phyloP scores from a whole-genome alignment of 768 basidiomycete genomes.

The Psilocybe azurescens region DNA sequence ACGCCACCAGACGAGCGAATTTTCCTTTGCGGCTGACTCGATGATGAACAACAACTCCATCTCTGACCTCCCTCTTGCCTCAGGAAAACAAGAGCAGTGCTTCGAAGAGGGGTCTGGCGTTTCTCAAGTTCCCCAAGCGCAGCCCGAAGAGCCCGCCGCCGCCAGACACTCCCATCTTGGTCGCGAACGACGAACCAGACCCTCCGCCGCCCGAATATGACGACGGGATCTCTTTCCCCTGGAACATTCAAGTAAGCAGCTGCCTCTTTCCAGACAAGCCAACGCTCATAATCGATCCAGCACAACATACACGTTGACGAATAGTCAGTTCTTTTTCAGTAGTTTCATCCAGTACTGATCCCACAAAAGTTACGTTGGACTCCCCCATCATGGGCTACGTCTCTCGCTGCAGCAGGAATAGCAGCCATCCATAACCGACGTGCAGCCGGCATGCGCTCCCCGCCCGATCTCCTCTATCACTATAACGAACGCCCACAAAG shows the following conservation, averaged over 20 bases:
- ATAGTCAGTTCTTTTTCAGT: slow-evolving; percentile 46
- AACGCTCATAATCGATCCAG: slow-evolving; percentile 34
- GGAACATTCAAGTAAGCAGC: slow-evolving; percentile 71
- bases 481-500: slow-evolving; percentile 41
- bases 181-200: slow-evolving; percentile 26
- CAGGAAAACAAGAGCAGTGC: slow-evolving; percentile 26
- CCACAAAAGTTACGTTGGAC: slow-evolving; percentile 59
- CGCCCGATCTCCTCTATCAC: slow-evolving; percentile 35
- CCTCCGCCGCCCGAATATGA: slow-evolving; percentile 45
- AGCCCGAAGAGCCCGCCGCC: slow-evolving; percentile 33
- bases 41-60: slow-evolving; percentile 10
- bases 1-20: slow-evolving; percentile 36
- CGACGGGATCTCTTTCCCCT: slow-evolving; percentile 70
- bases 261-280: background rate
- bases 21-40: slow-evolving; percentile 23
- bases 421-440: slow-evolving; percentile 55
- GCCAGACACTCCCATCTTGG: slow-evolving; percentile 13
- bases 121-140: slow-evolving; percentile 49
- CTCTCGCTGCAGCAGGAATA: slow-evolving; percentile 67
- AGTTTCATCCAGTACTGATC: slow-evolving; percentile 1
- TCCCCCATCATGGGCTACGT: slow-evolving; percentile 75
- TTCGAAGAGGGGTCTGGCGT: slow-evolving; percentile 39
- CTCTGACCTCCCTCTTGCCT: slow-evolving; percentile 41
- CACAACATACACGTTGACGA: slow-evolving; percentile 85
- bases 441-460: slow-evolving; percentile 39